A percentile compares a stretch with the other conserved stretches of the same genome.
Evolutionary conservation across 768 basidiomycete genomes (phyloP).

Genomic region (Termitomyces heimii): DNA sequence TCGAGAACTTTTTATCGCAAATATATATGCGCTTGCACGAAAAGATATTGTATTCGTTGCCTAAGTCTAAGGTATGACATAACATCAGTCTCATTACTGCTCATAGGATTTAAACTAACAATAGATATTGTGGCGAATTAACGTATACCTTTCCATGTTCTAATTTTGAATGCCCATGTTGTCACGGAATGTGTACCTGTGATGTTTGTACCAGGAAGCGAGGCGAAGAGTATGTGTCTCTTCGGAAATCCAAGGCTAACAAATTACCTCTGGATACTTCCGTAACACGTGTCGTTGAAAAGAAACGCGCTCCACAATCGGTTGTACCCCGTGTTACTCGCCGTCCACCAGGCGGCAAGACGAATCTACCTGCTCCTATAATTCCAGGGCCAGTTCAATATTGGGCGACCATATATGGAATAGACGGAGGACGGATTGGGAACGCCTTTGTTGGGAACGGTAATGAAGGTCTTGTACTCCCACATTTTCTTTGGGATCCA

Average conservation of each 20-base stretch:
- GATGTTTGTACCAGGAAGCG: slow-evolving; percentile 35
- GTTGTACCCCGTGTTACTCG: background rate
- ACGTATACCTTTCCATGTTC: slow-evolving; percentile 12
- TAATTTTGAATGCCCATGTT: slow-evolving; percentile 38
- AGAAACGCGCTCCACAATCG: background rate
- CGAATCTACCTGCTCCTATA: slow-evolving; percentile 4
- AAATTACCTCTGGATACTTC: background rate
- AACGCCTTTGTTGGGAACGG: slow-evolving; percentile 18
- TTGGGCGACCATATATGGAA: slow-evolving; percentile 25
- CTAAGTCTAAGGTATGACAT: slow-evolving; percentile 13
- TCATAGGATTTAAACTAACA: background rate
- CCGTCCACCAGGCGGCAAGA: slow-evolving; percentile 4
- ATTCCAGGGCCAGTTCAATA: slow-evolving; percentile 16
- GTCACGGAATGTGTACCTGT: slow-evolving; percentile 43
- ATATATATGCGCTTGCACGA: slow-evolving; percentile 8
- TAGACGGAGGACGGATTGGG: slow-evolving; percentile 22
- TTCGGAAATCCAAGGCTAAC: background rate
- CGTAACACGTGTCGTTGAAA: background rate
- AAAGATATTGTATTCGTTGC: slow-evolving; percentile 16
- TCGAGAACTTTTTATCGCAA: slow-evolving; percentile 2
- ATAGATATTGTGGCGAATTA: slow-evolving; percentile 12
- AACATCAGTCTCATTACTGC: background rate
- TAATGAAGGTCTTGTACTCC: slow-evolving; percentile 17
- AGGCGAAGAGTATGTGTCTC: slow-evolving; percentile 37
- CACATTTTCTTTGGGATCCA: background rate